Conservation (phyloP, 1,139 yeast genomes). For the Pichia sp. region DNA sequence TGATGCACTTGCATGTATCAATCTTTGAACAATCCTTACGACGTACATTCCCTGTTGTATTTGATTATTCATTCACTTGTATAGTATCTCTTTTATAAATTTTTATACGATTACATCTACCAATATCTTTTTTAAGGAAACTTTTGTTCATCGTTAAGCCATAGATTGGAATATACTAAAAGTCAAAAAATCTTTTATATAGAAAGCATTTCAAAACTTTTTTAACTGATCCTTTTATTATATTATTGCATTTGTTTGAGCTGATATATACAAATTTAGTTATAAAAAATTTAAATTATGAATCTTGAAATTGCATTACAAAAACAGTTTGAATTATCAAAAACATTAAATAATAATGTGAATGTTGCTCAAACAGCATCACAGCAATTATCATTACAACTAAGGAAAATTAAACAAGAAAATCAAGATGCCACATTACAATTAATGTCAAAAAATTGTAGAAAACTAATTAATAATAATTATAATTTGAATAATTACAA, state of each 20-base stretch:
- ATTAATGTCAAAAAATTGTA: slow-evolving; percentile 22
- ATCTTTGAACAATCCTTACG: too few relatives aligned
- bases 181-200: too few relatives aligned
- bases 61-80: too few relatives aligned
- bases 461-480: slow-evolving; percentile 22
- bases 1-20: too few relatives aligned
- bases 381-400: slow-evolving; percentile 21
- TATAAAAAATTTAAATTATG: slow-evolving; percentile 4
- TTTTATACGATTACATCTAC: too few relatives aligned
- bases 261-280: background rate
- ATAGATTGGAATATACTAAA: too few relatives aligned
- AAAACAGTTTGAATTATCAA: slow-evolving; percentile 23
- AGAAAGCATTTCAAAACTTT: too few relatives aligned
- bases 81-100: too few relatives aligned
- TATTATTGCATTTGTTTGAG: background rate
- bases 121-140: too few relatives aligned
- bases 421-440: slow-evolving; percentile 25
- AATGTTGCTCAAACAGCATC: slow-evolving; percentile 24
- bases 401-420: slow-evolving; percentile 24
- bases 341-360: slow-evolving; percentile 19
- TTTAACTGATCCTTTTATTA: too few relatives aligned
- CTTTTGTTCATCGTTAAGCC: too few relatives aligned
- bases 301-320: slow-evolving; percentile 15
- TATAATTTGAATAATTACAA: slow-evolving; percentile 31
- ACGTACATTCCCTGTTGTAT: too few relatives aligned